Evolutionary conservation across 306 rosid genomes (phyloP).

Genomic region (Sicyos edulis): DNA sequence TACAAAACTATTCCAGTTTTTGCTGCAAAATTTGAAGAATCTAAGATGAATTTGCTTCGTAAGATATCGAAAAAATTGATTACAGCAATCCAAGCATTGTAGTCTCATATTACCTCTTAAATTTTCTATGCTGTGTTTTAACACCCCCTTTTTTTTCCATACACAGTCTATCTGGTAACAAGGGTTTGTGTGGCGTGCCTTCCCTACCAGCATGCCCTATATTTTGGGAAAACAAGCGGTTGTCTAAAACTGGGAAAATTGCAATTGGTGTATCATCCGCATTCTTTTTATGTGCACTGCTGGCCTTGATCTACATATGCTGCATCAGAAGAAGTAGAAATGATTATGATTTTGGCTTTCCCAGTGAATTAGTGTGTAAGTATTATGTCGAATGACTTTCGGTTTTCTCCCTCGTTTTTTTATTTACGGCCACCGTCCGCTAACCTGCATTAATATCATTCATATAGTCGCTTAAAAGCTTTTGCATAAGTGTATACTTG

Average conservation of each 20-base stretch:
- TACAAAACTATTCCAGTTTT: not conserved
- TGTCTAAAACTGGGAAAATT: conserved; percentile 67
- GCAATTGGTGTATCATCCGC: conserved; percentile 61
- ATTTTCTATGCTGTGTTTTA: not conserved
- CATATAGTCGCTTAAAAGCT: not conserved
- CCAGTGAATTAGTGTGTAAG: conserved; percentile 84
- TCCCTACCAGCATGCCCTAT: conserved; percentile 67
- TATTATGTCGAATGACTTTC: conserved; percentile 17
- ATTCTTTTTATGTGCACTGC: conserved; percentile 45
- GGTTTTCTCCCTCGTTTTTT: conserved; percentile 4
- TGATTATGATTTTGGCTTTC: conserved; percentile 82
- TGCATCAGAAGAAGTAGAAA: conserved; percentile 70
- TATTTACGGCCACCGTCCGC: not conserved
- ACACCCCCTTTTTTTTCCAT: not conserved
- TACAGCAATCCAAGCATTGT: not conserved
- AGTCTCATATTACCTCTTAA: not conserved
- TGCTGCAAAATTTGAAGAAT: not conserved
- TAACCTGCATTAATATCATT: not conserved
- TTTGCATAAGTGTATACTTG: not conserved
- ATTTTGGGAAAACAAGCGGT: conserved; percentile 76
- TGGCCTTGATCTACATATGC: conserved; percentile 50
- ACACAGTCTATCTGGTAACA: conserved; percentile 69
- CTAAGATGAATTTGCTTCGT: too few relatives aligned
- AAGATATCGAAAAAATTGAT: too few relatives aligned
- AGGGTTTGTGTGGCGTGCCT: conserved; percentile 80